Evolutionary conservation across 1,139 yeast species (phyloP).

Genomic region (Pichia sp.): DNA sequence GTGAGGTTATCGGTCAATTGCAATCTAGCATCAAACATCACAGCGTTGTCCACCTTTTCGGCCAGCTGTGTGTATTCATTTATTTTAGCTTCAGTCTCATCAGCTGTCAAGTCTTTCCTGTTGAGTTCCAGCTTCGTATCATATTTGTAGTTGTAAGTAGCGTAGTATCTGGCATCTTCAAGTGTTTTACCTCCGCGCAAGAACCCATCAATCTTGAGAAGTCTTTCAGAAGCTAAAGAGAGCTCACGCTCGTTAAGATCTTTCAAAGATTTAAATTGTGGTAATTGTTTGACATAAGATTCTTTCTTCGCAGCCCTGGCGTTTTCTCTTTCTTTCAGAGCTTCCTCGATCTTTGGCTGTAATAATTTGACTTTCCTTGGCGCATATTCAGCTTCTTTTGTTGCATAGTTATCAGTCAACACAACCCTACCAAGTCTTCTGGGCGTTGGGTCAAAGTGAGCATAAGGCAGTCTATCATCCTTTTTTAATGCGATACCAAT

Average conservation of each 20-base stretch:
- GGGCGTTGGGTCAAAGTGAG: conserved; percentile 81
- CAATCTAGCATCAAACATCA: conserved; percentile 39
- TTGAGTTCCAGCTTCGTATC: conserved; percentile 42
- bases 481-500: conserved; percentile 79
- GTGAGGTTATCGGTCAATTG: conserved; percentile 36
- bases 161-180: conserved; percentile 57
- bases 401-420: conserved; percentile 46
- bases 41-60: conserved; percentile 28
- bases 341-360: conserved; percentile 46
- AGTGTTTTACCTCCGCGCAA: conserved; percentile 46
- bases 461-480: conserved; percentile 69
- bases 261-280: conserved; percentile 25
- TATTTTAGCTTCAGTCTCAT: conserved; percentile 25
- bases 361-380: conserved; percentile 60
- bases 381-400: conserved; percentile 52
- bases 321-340: conserved; percentile 37
- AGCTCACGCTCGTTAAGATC: conserved; percentile 35
- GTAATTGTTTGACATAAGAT: conserved; percentile 27
- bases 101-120: conserved; percentile 38
- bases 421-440: conserved; percentile 78
- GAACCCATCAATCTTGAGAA: conserved; percentile 47
- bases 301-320: conserved; percentile 35
- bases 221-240: conserved; percentile 45
- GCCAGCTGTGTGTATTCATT: conserved; percentile 16
- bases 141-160: conserved; percentile 49